Conservation (phyloP, 345 rosid species). For the Draba incana region DNA sequence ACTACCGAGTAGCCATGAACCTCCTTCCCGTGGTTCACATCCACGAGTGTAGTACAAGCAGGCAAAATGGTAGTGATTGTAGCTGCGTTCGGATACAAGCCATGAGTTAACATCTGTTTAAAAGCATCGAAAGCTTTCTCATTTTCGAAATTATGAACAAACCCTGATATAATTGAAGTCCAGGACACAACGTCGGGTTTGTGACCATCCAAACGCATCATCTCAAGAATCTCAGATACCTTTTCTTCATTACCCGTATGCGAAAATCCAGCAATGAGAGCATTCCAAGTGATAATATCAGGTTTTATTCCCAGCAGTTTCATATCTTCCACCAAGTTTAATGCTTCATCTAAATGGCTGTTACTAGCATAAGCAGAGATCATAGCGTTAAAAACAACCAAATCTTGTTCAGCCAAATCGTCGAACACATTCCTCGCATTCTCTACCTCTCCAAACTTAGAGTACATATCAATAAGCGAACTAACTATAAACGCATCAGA, state of each 20-base stretch:
- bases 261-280: conserved; percentile 67
- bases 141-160: conserved; percentile 64
- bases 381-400: conserved; percentile 72
- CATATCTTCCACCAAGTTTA: conserved; percentile 57
- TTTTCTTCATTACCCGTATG: conserved; percentile 52
- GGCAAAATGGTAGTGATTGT: conserved; percentile 76
- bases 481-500: conserved; percentile 61
- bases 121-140: conserved; percentile 62
- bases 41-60: conserved; percentile 58
- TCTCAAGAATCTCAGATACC: conserved; percentile 50
- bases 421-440: conserved; percentile 57
- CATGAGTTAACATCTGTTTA: conserved; percentile 55
- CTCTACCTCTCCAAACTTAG: conserved; percentile 56
- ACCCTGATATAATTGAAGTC: conserved; percentile 81
- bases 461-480: conserved; percentile 80
- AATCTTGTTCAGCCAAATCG: conserved; percentile 58
- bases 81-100: conserved; percentile 59
- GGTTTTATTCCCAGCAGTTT: conserved; percentile 48
- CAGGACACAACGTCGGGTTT: conserved; percentile 78
- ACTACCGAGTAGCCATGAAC: conserved; percentile 69
- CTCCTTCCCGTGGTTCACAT: conserved; percentile 65
- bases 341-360: conserved; percentile 52
- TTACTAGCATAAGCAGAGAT: conserved; percentile 67
- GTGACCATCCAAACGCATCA: conserved; percentile 55
- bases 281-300: conserved; percentile 73